Evolutionary conservation across 2,329 filamentous ascomycete species (phyloP), one percentile per base, ranked within the genome.

Genomic region (Diaporthe sp.): DNA sequence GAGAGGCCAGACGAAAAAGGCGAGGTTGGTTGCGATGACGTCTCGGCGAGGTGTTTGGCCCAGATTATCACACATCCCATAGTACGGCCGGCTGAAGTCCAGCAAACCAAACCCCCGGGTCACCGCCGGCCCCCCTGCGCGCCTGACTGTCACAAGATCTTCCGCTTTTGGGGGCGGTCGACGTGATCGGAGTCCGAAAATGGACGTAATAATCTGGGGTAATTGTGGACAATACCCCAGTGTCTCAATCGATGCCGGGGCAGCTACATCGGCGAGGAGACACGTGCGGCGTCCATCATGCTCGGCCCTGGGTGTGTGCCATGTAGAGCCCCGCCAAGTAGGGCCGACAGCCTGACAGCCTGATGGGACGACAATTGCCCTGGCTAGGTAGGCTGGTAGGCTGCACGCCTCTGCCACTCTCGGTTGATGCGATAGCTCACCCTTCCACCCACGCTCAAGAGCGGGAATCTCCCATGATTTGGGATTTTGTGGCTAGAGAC

Each of bases 131-230:
- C 57, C 34, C 57, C 34, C 57, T 60, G 57, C 22, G 22, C 5
- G 34, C 5, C 25, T 60, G 19, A 17, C 65, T 19, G 65, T 68
- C 65, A 68, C 46, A 25, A 68, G 62, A 39, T 25, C 60, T 28
- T 25, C 65, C 46, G 22, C 13, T 13, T 68, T 15, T 34, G 34
- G 65, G 7, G 19, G 3, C 7, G 12, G 8, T 68, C 22, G 8
- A 39, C 12, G 19, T n/a, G 15, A 12, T 68, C 65, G 65, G 46
- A 28, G 17, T 53, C 65, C 46, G 65, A 53, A 68, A 39, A 17
- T 19, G 65, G 31, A 19, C 15, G 34, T 53, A 25, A 67, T 37
- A 68, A 68, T 28, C 46, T 39, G 65, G 65, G 65, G 65, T 68
- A 68, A 68, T n/a, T 9, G 55, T 42, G 6, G 46, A 53, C 6